Evolutionary conservation across 495 filamentous ascomycete species (phyloP).

Genomic region (Clohesyomyces aquaticus): DNA sequence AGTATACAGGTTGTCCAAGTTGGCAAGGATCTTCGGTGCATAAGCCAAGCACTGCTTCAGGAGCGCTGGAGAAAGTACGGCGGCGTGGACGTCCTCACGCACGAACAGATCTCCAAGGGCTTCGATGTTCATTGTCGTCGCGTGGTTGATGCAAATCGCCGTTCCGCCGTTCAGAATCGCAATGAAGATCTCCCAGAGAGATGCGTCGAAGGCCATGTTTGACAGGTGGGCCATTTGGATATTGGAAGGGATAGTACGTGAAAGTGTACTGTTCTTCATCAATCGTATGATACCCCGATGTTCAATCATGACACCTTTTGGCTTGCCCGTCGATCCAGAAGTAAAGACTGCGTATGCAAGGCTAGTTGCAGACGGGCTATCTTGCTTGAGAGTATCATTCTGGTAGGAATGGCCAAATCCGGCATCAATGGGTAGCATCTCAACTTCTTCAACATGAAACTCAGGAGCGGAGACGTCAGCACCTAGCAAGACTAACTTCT

Average conservation of each 20-base stretch:
- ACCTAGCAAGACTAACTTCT: neutral
- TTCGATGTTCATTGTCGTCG: constrained; percentile 1
- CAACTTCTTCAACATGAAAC: neutral
- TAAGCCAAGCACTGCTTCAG: constrained; percentile 14
- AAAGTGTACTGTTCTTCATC: constrained; percentile 1
- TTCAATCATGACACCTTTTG: constrained; percentile 26
- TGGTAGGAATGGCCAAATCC: neutral
- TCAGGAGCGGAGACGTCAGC: neutral
- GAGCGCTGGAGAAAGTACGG: neutral
- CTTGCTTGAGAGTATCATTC: neutral
- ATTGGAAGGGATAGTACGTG: neutral
- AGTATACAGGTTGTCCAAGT: neutral
- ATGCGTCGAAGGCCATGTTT: constrained; percentile 6
- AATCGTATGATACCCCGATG: constrained; percentile 9
- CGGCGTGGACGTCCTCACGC: neutral
- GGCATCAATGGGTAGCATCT: neutral
- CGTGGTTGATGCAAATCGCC: neutral
- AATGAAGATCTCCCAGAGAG: constrained; percentile 19
- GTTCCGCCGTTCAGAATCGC: constrained; percentile 9
- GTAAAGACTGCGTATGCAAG: constrained; percentile 18
- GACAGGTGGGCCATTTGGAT: neutral
- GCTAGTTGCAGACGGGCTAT: neutral
- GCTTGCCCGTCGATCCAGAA: constrained; percentile 25
- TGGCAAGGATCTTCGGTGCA: constrained; percentile 37
- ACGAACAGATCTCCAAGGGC: neutral